Percentiles rank a stretch among this genome's conserved stretches.
phyloP scores from a whole-genome alignment of 2,329 filamentous ascomycete species.

The Coniochaeta ligniaria region DNA sequence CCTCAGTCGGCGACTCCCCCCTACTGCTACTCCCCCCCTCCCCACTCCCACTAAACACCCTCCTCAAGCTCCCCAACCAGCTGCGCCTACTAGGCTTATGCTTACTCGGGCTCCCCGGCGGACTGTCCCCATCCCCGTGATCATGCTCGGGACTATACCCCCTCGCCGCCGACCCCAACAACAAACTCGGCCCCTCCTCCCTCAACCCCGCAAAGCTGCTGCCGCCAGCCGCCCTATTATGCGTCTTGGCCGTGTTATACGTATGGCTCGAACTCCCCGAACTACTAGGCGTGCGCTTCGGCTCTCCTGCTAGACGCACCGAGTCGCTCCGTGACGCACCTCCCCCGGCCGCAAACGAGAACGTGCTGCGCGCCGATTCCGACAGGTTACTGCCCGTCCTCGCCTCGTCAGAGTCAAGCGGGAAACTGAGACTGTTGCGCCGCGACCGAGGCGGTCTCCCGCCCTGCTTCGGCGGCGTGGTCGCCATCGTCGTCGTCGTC shows the following conservation, averaged over 20 bases:
- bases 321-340: slow-evolving; percentile 21
- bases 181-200: slow-evolving; percentile 42
- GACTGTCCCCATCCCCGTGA: slow-evolving; percentile 21
- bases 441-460: not conserved
- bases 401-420: slow-evolving; percentile 29
- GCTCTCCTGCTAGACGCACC: slow-evolving; percentile 16
- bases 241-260: slow-evolving; percentile 44
- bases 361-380: slow-evolving; percentile 47
- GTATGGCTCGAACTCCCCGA: slow-evolving; percentile 32
- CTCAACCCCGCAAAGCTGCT: slow-evolving; percentile 41
- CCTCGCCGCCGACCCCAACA: slow-evolving; percentile 23
- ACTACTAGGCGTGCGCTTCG: slow-evolving; percentile 25
- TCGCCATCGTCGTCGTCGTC: slow-evolving; percentile 8
- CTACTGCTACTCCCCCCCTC: slow-evolving; percentile 10
- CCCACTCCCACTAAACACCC: slow-evolving; percentile 47
- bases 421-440: not conserved
- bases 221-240: slow-evolving; percentile 9
- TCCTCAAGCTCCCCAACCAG: slow-evolving; percentile 62
- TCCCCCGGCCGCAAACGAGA: slow-evolving; percentile 18
- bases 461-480: not conserved
- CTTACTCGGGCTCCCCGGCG: slow-evolving; percentile 52
- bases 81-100: slow-evolving; percentile 45
- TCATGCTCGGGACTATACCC: slow-evolving; percentile 16
- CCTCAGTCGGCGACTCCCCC: slow-evolving; percentile 19
- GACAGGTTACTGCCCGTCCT: slow-evolving; percentile 51